Conservation (phyloP, 202 grass and related monocot species). For the Brachypodium distachyon region DNA sequence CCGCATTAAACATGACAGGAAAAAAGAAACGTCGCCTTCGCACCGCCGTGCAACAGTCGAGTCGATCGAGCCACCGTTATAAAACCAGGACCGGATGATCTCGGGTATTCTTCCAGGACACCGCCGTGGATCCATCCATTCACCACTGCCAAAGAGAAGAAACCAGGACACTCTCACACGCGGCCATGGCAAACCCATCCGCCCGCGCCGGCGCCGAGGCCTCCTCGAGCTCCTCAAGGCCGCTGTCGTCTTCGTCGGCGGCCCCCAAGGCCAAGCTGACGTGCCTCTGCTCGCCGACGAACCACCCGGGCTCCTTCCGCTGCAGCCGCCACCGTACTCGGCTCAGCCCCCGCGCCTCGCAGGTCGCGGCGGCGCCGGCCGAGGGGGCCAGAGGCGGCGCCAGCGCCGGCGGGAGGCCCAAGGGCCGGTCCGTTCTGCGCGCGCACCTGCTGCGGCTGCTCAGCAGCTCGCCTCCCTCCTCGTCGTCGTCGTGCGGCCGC, state of each 20-base stretch:
- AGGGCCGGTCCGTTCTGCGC: constrained; percentile 42
- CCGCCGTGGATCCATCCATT: no score
- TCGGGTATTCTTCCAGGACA: no score
- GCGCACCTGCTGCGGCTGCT: constrained; percentile 44
- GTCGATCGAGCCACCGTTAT: no score
- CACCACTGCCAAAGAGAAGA: no score
- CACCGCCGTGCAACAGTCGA: no score
- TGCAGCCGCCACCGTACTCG: constrained; percentile 56
- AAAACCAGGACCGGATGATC: no score
- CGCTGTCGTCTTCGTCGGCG: background rate
- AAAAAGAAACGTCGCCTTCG: background rate
- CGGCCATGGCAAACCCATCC: constrained; percentile 24
- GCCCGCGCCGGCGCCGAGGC: background rate
- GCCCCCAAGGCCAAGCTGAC: background rate
- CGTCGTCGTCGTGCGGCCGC: background rate
- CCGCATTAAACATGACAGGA: no score
- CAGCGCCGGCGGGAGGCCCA: background rate
- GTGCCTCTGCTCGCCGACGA: constrained; percentile 70
- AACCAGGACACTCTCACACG: no score
- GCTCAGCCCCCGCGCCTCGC: background rate
- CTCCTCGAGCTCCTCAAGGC: background rate
- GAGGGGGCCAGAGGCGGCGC: background rate
- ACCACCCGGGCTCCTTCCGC: constrained; percentile 71
- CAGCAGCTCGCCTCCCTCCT: constrained; percentile 14
- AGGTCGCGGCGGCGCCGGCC: background rate